Evolutionary conservation across 495 filamentous ascomycete species (phyloP).

Genomic region (Penicillium parvum): DNA sequence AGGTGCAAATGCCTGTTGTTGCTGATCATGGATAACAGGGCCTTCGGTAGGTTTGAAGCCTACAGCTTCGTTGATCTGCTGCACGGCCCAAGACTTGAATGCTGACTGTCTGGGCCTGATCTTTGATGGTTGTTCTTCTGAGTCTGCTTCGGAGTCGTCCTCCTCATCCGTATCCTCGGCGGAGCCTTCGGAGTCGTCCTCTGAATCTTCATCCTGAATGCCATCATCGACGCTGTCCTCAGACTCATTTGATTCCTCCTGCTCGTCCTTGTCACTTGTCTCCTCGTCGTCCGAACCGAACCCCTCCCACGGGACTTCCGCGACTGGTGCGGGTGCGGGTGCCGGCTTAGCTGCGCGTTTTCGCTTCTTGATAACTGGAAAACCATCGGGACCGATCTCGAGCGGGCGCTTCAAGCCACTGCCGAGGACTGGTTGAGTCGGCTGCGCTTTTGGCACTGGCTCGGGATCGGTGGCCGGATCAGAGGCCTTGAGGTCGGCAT

Average conservation of each 20-base stretch:
- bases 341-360: slow-evolving; percentile 36
- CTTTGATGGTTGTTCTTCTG: slow-evolving; percentile 17
- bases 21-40: slow-evolving; percentile 21
- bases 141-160: slow-evolving; percentile 22
- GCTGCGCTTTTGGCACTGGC: slow-evolving; percentile 16
- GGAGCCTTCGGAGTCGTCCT: slow-evolving; percentile 14
- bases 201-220: slow-evolving; percentile 16
- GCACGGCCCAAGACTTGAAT: slow-evolving; percentile 93
- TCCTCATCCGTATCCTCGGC: slow-evolving; percentile 23
- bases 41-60: slow-evolving; percentile 52
- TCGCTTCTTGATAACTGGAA: slow-evolving; percentile 73
- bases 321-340: slow-evolving; percentile 26
- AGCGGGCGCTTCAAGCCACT: slow-evolving; percentile 85
- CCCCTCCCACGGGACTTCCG: slow-evolving; percentile 57
- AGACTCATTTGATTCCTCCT: slow-evolving; percentile 10
- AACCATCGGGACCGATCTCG: slow-evolving; percentile 69
- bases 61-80: slow-evolving; percentile 73
- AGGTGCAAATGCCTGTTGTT: slow-evolving; percentile 28
- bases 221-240: slow-evolving; percentile 19
- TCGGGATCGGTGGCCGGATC: slow-evolving; percentile 16
- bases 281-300: slow-evolving; percentile 48
- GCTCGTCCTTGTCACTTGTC: slow-evolving; percentile 19
- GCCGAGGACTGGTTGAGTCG: slow-evolving; percentile 43
- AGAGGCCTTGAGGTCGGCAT: slow-evolving; percentile 24
- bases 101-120: slow-evolving; percentile 54